Conservation (phyloP, 2,329 filamentous ascomycete genomes). For the Ceratocystis eucalypticola region DNA sequence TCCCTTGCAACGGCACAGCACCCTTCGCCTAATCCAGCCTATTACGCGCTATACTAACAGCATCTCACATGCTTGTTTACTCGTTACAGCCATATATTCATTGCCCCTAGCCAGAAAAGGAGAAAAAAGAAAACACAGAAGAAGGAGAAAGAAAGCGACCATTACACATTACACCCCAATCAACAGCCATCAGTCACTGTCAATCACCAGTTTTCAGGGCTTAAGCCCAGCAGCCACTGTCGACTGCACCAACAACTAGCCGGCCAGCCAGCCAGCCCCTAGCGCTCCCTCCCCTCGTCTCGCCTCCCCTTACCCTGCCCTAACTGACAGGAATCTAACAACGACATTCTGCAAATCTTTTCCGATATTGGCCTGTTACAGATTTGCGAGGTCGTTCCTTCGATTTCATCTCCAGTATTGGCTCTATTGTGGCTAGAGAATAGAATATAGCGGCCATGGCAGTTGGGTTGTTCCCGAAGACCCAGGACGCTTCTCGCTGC, state of each 20-base stretch:
- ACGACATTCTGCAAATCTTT: constrained; percentile 3
- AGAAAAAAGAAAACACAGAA: no score
- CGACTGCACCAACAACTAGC: neutral
- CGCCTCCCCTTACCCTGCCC: neutral
- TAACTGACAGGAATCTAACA: neutral
- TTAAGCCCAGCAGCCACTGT: neutral
- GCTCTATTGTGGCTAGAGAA: neutral
- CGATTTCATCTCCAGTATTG: neutral
- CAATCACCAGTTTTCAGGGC: neutral
- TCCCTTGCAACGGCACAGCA: neutral
- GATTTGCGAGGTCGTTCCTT: neutral
- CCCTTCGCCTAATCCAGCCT: neutral
- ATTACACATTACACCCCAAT: neutral
- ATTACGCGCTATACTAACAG: neutral
- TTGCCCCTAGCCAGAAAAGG: neutral
- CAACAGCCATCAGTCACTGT: neutral
- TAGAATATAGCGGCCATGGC: neutral
- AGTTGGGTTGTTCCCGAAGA: no score
- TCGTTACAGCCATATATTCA: neutral
- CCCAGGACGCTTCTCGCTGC: neutral
- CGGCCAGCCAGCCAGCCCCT: neutral
- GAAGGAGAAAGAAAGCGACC: no score
- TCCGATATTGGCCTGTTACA: constrained; percentile 1
- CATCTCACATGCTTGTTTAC: neutral
- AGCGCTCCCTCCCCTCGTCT: neutral